A percentile compares a stretch with the other conserved stretches of the same genome.
These are phyloP conservation scores for Gentiana macrophylla DNA, from an alignment of 257 asterid species.

Conservation along the genomic window DNA sequence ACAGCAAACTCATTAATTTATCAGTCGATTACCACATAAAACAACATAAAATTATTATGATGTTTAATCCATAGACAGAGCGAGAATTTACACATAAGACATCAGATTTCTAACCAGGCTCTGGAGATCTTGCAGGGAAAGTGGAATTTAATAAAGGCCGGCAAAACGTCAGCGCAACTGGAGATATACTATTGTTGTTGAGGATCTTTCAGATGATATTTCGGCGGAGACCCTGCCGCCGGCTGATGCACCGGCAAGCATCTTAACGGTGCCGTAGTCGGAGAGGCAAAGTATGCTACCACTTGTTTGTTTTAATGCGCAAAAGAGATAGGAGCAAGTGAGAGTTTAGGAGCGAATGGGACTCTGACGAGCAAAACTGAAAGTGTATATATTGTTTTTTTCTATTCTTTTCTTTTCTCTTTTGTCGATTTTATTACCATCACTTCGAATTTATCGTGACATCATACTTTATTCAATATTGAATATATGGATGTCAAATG, in stretches of 20 bases:
- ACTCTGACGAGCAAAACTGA: constrained; percentile 3
- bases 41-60: constrained; percentile 2
- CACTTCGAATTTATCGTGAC: too few species aligned
- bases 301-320: background rate
- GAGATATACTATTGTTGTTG: background rate
- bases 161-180: constrained; percentile 7
- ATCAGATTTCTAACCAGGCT: constrained; percentile 11
- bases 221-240: constrained; percentile 7
- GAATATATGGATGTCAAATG: too few species aligned
- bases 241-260: constrained; percentile 9
- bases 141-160: constrained; percentile 5
- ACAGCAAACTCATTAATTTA: constrained; percentile 15
- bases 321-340: constrained; percentile 2
- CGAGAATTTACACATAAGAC: background rate
- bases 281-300: background rate
- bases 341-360: background rate
- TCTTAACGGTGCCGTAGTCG: constrained; percentile 3
- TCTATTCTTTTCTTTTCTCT: too few species aligned
- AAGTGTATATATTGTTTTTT: background rate
- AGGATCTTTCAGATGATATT: background rate
- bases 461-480: too few species aligned
- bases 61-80: background rate
- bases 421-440: too few species aligned
- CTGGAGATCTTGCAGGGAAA: constrained; percentile 10
- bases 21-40: constrained; percentile 23